Evolutionary conservation across 352 stramenopile genomes (phyloP), one percentile per base, ranked within the genome.

Genomic region (Aphanomyces astaci): DNA sequence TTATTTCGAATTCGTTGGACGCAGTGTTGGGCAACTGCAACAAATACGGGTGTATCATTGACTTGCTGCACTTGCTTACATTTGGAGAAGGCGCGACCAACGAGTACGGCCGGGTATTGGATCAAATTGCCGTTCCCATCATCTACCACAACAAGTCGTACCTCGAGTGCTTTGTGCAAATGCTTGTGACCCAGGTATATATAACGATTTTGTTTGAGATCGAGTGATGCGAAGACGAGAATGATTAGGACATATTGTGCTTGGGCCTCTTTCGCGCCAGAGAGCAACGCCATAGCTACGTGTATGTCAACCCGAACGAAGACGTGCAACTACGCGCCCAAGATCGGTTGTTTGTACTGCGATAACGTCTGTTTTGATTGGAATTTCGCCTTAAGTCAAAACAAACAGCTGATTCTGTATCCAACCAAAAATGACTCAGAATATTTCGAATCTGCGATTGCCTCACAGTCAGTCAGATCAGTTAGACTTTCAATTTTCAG

Each of bases 1-100:
- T 81, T 70, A 90, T 90, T 48, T 82, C 82, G 4, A 92, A 92
- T 59, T 74, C 86, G 33, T 78, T 88, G 73, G 81, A 92, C 57
- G 77, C 84, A 15, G 62, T 92, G 24, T 76, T 90, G 31, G 82
- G 81, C 0, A 84, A 78, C 3, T 83, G 78, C 19, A 82, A 80
- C 2, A 79, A 88, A 48, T 76, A 88, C 48, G 64, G 78, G 33
- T 75, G 80, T 4, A 69, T 88, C 11, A 87, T 89, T 46, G 82
- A 87, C 31, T 84, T 92, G 72, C 45, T 89, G 9, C 84, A 79
- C 2, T 78, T 88, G 36, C 73, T 92, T 7, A 64, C 86, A 13
- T 82, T 84, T 22, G 85, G 80, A 59, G 81, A 66, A 22, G 22
- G 24, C 17, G 11, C 56, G 9, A 28, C 19, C 30, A 28, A 32